phyloP scores from a whole-genome alignment of 2,329 filamentous ascomycete genomes.

The Fonsecaea monophora region DNA sequence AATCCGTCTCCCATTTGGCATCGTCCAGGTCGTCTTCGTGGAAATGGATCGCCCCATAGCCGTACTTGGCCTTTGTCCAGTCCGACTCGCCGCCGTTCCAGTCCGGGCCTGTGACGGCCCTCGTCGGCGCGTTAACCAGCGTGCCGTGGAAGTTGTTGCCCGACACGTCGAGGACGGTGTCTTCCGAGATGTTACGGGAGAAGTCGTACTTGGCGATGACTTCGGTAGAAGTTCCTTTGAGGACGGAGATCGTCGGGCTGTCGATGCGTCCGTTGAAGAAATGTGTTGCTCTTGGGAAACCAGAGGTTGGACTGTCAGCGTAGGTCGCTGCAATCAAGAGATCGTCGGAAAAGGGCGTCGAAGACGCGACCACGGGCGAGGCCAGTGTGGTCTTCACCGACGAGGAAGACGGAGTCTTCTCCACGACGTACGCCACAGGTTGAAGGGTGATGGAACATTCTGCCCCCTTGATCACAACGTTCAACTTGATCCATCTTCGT shows the following conservation, averaged over 20 bases:
- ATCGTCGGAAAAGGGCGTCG: not conserved
- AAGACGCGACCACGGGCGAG: not conserved
- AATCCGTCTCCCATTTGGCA: conserved; percentile 47
- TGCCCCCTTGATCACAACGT: conserved; percentile 10
- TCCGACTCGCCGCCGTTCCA: conserved; percentile 45
- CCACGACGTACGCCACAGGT: conserved; percentile 19
- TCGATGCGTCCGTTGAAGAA: conserved; percentile 36
- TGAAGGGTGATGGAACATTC: conserved; percentile 5
- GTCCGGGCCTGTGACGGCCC: conserved; percentile 46
- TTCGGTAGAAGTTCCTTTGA: conserved; percentile 23
- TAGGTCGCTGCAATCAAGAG: conserved; percentile 23
- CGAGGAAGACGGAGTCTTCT: conserved; percentile 2
- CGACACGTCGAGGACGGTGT: conserved; percentile 43
- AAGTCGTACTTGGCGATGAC: conserved; percentile 32
- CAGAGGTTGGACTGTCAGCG: not conserved
- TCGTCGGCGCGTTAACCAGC: conserved; percentile 46
- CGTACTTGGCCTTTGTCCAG: conserved; percentile 47
- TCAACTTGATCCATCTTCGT: conserved; percentile 21
- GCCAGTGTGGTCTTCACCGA: not conserved
- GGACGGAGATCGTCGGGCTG: conserved; percentile 37
- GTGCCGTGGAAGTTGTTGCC: conserved; percentile 40
- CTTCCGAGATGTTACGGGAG: conserved; percentile 29
- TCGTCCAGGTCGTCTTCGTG: conserved; percentile 51
- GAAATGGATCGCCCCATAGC: conserved; percentile 50
- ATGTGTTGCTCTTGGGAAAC: conserved; percentile 8